Evolutionary conservation across 257 asterid genomes (phyloP), one percentile per base, ranked within the genome.

Genomic region (Lithospermum erythrorhizon): DNA sequence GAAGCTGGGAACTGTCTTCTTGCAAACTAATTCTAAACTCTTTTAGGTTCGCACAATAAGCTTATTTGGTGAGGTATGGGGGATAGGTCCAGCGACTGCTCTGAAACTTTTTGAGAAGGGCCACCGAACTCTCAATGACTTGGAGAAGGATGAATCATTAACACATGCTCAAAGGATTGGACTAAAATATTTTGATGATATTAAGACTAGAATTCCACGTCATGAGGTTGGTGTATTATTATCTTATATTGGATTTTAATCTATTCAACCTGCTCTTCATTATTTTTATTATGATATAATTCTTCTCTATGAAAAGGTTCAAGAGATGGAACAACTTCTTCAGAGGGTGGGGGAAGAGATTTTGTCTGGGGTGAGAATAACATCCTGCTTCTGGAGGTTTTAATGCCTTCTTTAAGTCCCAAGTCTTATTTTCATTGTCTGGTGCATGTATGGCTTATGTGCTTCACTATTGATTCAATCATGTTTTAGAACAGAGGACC

Each of bases 1-100:
- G 29, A 49, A 32, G 23, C 9, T 18, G 20, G 45, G 23, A 25
- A 21, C 53, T 24, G 48, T 53, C 27, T 22, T 51, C 58, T 17
- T 49, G 21, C 27, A 9, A 21, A 52, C 62, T 59, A 19, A 47
- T 69, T 58, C 45, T 62, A 35, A 58, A 47, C 48, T 30, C 45
- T 64, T 54, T 67, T 83, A 91, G 98, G 93, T 84, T 22, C 83
- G 70, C 71, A 72, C 98, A 9, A 82, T 86, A 76, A 84, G 91
- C 77, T 82, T 88, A 72, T 88, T 91, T 78, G 98, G 94, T 75
- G 96, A 91, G 72, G 85, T 91, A 53, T 91, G 98, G 98, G 98
- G 96, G 49, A 62, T 91, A 45, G 98, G 98, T 67, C 95, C 95
- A 41, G 82, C 90, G 61, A 86, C 94, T 67, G 95, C 95, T 24